Base-by-base conservation (phyloP, 257 asterid species). In the Plantago ovata region DNA sequence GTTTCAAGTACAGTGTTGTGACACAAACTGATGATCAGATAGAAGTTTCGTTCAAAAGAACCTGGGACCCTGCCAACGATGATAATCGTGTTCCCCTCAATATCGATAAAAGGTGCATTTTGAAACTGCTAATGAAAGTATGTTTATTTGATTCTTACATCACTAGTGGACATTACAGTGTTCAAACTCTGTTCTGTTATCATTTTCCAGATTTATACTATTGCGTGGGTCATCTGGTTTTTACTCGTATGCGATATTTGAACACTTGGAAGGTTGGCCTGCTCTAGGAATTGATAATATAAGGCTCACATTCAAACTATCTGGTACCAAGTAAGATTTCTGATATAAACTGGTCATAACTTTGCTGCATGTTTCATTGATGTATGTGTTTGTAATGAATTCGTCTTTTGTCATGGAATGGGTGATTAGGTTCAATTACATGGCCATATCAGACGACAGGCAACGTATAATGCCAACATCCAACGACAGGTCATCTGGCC, bases 221-320 rank as follows among this genome's bases (percentile, higher is more conserved):
- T 52, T 76, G 63, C 89, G 94, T 22, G 95, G 95, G 22, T 53
- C 33, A 40, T 61, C 82, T 15, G 97, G 97, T 13, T 82, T 90
- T 70, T 86, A 90, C 64, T 62, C 86, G 5, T 90, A 90, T 42
- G 77, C 80, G 11, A 79, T 81, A 41, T 75, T 82, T 20, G 97
- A 84, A 64, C 94, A 81, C 24, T 58, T 71, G 65, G 71, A 79
- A 53, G 95, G 94, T 45, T 86, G 95, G 95, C 95, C 95, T 19
- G 93, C 73, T 61, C 20, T 86, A 12, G 66, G 73, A 72, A 56
- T 76, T 33, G 73, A 64, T 14, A 89, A 86, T 71, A 83, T 84
- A 42, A 76, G 97, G 40, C 73, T 83, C 0, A 94, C 84, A 7
- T 78, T 86, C 77, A 90, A 90, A 72, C 95, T 90, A 76, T 65